Evolutionary conservation across 129 eudicot genomes (phyloP), one percentile per base, ranked within the genome.

Genomic region (Centaurea solstitialis): DNA sequence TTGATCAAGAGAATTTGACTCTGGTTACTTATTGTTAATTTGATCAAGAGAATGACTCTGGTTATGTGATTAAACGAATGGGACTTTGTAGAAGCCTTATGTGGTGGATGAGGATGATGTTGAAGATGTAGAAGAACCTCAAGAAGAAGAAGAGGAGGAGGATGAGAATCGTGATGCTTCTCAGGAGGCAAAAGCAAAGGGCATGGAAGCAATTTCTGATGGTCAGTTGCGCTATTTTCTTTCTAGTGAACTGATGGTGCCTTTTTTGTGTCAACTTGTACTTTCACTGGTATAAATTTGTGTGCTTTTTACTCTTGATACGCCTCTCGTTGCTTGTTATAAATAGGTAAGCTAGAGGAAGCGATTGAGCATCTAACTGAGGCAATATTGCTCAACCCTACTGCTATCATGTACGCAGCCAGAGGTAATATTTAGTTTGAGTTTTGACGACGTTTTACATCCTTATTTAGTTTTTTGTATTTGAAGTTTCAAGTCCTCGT

Each of bases 111-210:
- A n/a, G n/a, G n/a, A 95, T 79, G 81, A 87, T 45, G 98, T 89
- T 43, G 99, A 95, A 26, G 99, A 91, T 9, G 78, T 88, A 77
- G 89, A 85, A 10, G 92, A 87, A 24, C 72, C 79, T 50, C 80
- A 79, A 13, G 85, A 81, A 8, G 97, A 90, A 72, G n/a, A n/a
- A n/a, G 97, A 88, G 76, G 98, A 91, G 39, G 99, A 95, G 81
- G 93, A 88, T 7, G 99, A 95, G 85, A 87, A 87, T 78, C 94
- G 97, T 23, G 99, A 95, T 82, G 98, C 98, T 79, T 82, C 98
- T 33, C 99, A 95, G 71, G 99, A 91, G 84, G 93, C 98, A 5
- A 95, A 93, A 81, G 87, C 73, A 22, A 90, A 88, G 89, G 99
- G 87, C 26, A 92, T 93, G 93, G 99, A 91, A 86, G 93, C 98